Evolutionary conservation across 176 grass and related monocot species (phyloP).

Genomic region (Eremochloa ophiuroides): DNA sequence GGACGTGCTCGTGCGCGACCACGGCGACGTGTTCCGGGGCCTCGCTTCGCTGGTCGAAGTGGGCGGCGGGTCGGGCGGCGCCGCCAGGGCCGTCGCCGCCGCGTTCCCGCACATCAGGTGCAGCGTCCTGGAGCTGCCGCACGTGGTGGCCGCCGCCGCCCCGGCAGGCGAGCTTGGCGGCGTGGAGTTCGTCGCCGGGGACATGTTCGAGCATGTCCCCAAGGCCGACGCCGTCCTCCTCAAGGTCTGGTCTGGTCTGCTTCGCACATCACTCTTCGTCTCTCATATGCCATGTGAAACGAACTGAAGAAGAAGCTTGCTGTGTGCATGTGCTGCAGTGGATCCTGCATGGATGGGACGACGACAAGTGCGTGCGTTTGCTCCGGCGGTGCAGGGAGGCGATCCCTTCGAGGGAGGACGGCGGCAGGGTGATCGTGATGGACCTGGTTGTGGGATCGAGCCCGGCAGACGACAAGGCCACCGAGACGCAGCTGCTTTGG

Average conservation of each 20-base stretch:
- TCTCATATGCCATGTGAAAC: background rate
- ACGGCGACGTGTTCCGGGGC: conserved; percentile 35
- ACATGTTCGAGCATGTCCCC: conserved; percentile 45
- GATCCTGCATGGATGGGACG: conserved; percentile 29
- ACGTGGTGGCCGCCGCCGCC: conserved; percentile 28
- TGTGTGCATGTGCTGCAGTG: conserved; percentile 7
- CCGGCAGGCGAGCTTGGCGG: conserved; percentile 1
- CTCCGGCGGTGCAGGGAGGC: conserved; percentile 55
- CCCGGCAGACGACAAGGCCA: conserved; percentile 4
- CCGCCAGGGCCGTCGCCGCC: conserved; percentile 36
- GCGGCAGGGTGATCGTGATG: conserved; percentile 63
- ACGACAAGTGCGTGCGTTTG: conserved; percentile 58
- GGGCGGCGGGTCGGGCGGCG: conserved; percentile 31
- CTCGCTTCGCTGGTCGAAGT: conserved; percentile 54
- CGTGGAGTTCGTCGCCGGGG: conserved; percentile 46
- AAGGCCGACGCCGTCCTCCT: conserved; percentile 36
- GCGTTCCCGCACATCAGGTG: conserved; percentile 48
- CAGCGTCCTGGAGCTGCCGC: conserved; percentile 48
- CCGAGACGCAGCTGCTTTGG: conserved; percentile 45
- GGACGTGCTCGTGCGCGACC: conserved; percentile 34
- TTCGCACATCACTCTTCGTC: background rate
- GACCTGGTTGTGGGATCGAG: conserved; percentile 47
- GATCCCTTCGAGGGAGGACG: conserved; percentile 39
- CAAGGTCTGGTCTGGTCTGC: background rate
- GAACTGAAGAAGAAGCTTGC: background rate